These are phyloP conservation scores for Puccinia horiana DNA, from an alignment of 1,284 basidiomycete species.

Conservation along the genomic window DNA sequence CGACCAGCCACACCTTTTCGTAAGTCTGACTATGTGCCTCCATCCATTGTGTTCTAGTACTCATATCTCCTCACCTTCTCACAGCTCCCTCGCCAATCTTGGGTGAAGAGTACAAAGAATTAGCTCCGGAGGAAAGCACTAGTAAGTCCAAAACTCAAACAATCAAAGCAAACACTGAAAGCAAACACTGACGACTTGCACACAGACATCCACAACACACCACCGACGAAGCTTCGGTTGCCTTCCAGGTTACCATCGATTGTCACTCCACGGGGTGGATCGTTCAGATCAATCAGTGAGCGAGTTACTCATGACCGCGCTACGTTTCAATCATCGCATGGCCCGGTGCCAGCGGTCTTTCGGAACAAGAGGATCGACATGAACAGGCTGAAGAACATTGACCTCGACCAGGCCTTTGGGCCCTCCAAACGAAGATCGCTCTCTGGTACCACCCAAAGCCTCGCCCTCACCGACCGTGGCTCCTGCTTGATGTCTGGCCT, in stretches of 20 bases:
- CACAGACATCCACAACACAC: not conserved
- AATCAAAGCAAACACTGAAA: not conserved
- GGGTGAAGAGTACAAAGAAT: not conserved
- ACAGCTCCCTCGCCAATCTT: constrained; percentile 7
- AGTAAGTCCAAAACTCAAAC: not conserved
- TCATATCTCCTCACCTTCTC: not conserved
- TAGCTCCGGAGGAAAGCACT: not conserved
- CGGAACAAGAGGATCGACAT: constrained; percentile 29
- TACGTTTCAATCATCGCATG: constrained; percentile 6
- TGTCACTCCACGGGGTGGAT: not conserved
- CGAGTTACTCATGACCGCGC: not conserved
- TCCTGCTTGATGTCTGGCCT: not conserved
- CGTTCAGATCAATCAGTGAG: constrained; percentile 16
- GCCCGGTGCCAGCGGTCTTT: constrained; percentile 29
- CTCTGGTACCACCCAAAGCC: not conserved
- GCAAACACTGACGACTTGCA: not conserved
- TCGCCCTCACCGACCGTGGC: not conserved
- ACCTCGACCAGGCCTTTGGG: constrained; percentile 13
- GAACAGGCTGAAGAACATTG: constrained; percentile 11
- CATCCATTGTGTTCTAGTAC: not conserved
- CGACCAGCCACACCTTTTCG: constrained; percentile 15
- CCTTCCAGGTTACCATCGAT: not conserved
- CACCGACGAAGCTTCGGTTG: not conserved
- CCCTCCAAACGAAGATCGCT: constrained; percentile 24
- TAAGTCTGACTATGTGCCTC: not conserved